Base-by-base conservation (phyloP, 2,329 filamentous ascomycete genomes). In the Colletotrichum siamense region DNA sequence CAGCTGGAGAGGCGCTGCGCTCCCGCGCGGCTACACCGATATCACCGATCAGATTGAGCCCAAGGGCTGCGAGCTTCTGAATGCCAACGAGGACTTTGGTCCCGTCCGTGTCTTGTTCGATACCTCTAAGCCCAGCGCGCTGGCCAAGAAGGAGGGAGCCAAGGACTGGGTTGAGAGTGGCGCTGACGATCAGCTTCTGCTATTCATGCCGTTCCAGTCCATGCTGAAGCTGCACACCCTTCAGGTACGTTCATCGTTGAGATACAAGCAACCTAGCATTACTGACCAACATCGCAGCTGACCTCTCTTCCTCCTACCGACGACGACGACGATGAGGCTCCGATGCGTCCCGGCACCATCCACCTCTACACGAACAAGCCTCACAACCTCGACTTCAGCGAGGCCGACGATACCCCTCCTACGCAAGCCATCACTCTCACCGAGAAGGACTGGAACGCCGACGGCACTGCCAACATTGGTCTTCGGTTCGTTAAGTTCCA, bases 401-500 rank as follows among this genome's bases (percentile, higher is more conserved):
- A 99, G 84, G 96, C 96, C 49, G 96, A 98, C 76, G 95, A 96
- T 81, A 93, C 95, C 69, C 90, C 93, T 65, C 91, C 95, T 1
- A 96, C 95, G 18, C 97, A 99, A 85, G 90, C 89, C 69, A 92
- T 98, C 76, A 93, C 93, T 81, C 89, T 99, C 59, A 89, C 90
- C 77, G 88, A 93, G 62, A 89, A 91, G 69, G 95, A 98, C 82
- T 99, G 97, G 96, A 95, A 96, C 84, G 88, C 90, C 61, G 92
- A 95, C 16, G 94, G 93, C 68, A 96, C 95, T 10, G 94, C 92
- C 16, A 94, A 89, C 80, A 87, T 96, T 70, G 86, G 90, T 61
- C 87, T 99, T 81, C 94, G 96, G 16, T 98, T 96, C 82, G 97
- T 99, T 86, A 98, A 98, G 87, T 99, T 99, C 89, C 97, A 99